Evolutionary conservation across 2,329 filamentous ascomycete genomes (phyloP).

Genomic region (Emmonsia crescens): DNA sequence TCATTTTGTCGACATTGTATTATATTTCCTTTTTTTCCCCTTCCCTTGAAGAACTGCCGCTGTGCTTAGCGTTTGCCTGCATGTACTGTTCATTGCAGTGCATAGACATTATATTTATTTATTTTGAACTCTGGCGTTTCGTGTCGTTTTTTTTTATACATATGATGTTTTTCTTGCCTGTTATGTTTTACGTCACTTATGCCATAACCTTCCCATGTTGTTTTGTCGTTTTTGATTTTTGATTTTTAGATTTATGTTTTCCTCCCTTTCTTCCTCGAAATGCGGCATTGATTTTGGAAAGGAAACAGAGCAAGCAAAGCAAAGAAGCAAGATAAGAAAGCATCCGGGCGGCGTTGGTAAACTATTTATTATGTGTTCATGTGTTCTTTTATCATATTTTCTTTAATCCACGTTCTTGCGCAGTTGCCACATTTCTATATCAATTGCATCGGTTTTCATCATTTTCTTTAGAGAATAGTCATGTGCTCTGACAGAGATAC

Average conservation of each 20-base stretch:
- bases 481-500: not conserved
- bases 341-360: not conserved
- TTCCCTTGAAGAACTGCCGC: not conserved
- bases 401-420: not conserved
- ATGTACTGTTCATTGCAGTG: not conserved
- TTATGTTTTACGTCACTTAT: not conserved
- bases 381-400: not conserved
- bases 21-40: not conserved
- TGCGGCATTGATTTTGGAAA: not conserved
- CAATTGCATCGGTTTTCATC: not conserved
- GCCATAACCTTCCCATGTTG: conserved; percentile 4
- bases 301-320: not conserved
- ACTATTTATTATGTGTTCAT: not conserved
- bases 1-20: conserved; percentile 2
- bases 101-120: not conserved
- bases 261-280: not conserved
- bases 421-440: not conserved
- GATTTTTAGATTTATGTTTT: not conserved
- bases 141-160: not conserved
- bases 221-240: conserved; percentile 7
- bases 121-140: not conserved
- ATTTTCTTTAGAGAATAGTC: not conserved
- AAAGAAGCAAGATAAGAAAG: not conserved
- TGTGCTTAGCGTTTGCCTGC: not conserved
- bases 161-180: not conserved